Base-by-base conservation (phyloP, 1,284 basidiomycete genomes). In the Polyporus tsugae region DNA sequence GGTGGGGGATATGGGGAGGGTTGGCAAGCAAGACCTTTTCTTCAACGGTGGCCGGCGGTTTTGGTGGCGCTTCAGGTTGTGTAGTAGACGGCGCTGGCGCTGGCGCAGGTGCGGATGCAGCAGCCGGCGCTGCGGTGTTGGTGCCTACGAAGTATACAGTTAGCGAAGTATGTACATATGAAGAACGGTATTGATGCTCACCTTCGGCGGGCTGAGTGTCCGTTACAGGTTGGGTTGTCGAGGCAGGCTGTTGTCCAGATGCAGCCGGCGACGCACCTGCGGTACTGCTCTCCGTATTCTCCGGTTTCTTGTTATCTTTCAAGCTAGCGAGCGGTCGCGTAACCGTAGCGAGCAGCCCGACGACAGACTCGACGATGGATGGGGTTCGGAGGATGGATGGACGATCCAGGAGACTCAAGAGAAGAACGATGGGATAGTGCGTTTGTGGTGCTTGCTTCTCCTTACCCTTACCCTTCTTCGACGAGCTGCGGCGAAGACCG, bases 391-490 rank as follows among this genome's bases (percentile, higher is more conserved):
- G 87, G 33, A 98, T 84, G 1, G 90, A 88, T 69, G 94, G 90
- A 10, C 95, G 89, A 76, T 97, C 96, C 60, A 99, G 86, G 25
- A 98, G 85, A 57, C 93, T 88, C 41, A 98, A 86, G 5, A 99
- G 83, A 3, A 96, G 85, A 60, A 97, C 95, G 67, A 99, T 91
- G 4, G 97, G 96, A 79, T 93, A 97, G 76, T 96, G 94, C 0
- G 91, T 91, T 77, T 95, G 93, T 0, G 92, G 85, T 1, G 84
- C 81, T 73, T 91, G 90, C 78, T 94, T 95, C 78, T 96, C 95
- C 80, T 98, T 98, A 25, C 95, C 95, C 80, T 97, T 97, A 25
- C 95, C 95, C 79, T 97, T 97, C 81, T 92, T 95, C 13, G 87
- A 86, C 0, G 85, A 81, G 7, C 84, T 80, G 74, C 90, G 89